Evolutionary conservation across 352 stramenopile species (phyloP).

Genomic region (Peronospora tabacina): DNA sequence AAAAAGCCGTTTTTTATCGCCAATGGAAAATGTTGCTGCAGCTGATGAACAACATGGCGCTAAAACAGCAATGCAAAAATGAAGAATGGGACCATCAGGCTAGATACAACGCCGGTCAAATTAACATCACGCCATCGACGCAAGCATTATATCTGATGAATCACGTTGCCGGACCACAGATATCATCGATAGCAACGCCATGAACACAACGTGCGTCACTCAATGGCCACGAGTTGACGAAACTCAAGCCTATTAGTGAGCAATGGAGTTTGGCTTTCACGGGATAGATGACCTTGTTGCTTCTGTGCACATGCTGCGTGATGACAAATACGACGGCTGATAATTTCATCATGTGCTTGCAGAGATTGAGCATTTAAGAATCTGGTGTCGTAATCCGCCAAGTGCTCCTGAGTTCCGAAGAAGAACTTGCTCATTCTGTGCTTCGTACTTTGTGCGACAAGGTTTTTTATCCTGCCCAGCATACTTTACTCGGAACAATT

Average conservation of each 20-base stretch:
- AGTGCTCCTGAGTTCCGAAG: slow-evolving; percentile 16
- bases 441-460: slow-evolving; percentile 20
- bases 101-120: too few species aligned
- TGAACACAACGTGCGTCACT: neutral
- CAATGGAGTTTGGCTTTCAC: slow-evolving; percentile 8
- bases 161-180: neutral
- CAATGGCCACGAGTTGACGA: neutral
- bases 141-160: slow-evolving; percentile 6
- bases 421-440: slow-evolving; percentile 13
- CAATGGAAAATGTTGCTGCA: too few species aligned
- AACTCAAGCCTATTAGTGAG: slow-evolving; percentile 5
- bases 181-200: neutral
- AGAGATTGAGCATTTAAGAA: slow-evolving; percentile 11
- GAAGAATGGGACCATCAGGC: too few species aligned
- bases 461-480: slow-evolving; percentile 3
- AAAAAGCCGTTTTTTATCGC: too few species aligned
- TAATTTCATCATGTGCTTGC: slow-evolving; percentile 26
- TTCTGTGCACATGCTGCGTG: slow-evolving; percentile 13
- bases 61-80: too few species aligned
- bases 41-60: too few species aligned
- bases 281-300: slow-evolving; percentile 21
- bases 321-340: slow-evolving; percentile 11
- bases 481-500: slow-evolving; percentile 17
- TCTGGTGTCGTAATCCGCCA: slow-evolving; percentile 22
- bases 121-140: too few species aligned